Evolutionary conservation across 805 yeast genomes (phyloP), one percentile per base, ranked within the genome.

Genomic region (Ogataea trehalophila): DNA sequence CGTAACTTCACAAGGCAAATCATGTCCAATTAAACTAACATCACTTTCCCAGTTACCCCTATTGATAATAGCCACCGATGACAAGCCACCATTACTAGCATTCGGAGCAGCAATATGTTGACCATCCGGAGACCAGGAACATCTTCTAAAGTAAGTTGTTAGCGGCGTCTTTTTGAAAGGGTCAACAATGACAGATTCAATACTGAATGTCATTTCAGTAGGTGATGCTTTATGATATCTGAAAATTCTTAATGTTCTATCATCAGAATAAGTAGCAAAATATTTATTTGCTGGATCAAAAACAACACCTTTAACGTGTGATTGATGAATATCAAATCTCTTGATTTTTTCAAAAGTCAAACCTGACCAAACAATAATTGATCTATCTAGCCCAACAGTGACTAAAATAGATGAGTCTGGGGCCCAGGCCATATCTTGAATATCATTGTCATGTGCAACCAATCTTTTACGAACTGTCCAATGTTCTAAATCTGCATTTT

Each of bases 221-320:
- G 78, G 72, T 5, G 85, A 79, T 13, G 81, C 53, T 48, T 83
- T 80, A 56, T 89, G 89, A 64, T 91, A 94, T 48, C 97, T 74
- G 62, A 92, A 87, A 26, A 94, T 80, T 49, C 95, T 77, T 42
- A 92, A 82, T 0, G 97, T 85, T 60, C 99, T 75, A 67, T 94
- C 99, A 67, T 94, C 99, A 1, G 96, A 87, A 20, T 95, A 91
- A 0, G 99, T 92, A 7, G 96, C 97, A 70, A 94, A 94, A 65
- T 89, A 94, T 68, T 94, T 94, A 65, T 90, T 90, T 3, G 99
- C 99, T 0, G 99, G 99, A 63, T 94, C 99, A 66, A 94, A 94
- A 1, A 92, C 92, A 13, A 94, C 87, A 48, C 99, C 98, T 66
- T 94, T 94, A 26, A 94, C 97, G 69, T 87, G 92, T 2, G 96